Percentiles rank a stretch among this genome's conserved stretches.
phyloP scores from a whole-genome alignment of 2,329 filamentous ascomycete genomes.

The Trichoderma harzianum region DNA sequence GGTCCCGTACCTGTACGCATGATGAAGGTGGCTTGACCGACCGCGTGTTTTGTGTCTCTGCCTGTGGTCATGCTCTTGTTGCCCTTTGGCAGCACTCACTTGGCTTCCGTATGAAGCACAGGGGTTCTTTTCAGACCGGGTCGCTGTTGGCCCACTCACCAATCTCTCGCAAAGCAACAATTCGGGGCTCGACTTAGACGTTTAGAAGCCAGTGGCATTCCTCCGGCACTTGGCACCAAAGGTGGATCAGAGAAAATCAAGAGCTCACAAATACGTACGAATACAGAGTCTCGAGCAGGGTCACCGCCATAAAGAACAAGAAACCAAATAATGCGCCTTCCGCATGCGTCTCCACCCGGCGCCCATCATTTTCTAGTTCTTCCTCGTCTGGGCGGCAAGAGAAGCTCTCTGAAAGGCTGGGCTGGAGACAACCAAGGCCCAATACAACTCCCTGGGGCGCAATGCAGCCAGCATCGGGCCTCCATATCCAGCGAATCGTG shows the following conservation, averaged over 20 bases:
- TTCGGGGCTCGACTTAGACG: not conserved
- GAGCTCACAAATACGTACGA: not conserved
- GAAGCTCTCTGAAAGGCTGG: conserved; percentile 38
- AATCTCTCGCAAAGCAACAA: not conserved
- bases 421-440: conserved; percentile 18
- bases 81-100: not conserved
- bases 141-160: not conserved
- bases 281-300: not conserved
- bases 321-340: conserved; percentile 7
- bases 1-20: conserved; percentile 1
- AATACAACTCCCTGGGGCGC: conserved; percentile 21
- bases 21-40: not conserved
- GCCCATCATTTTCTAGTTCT: conserved; percentile 23
- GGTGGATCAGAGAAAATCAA: not conserved
- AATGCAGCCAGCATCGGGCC: conserved; percentile 15
- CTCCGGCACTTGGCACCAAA: conserved; percentile 9
- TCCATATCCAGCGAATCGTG: conserved; percentile 17
- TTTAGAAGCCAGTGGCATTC: not conserved
- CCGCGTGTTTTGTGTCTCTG: not conserved
- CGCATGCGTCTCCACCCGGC: conserved; percentile 9
- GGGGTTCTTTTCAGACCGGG: not conserved
- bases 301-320: conserved; percentile 7
- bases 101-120: not conserved
- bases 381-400: conserved; percentile 35
- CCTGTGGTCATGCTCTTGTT: not conserved